phyloP scores from a whole-genome alignment of 345 rosid genomes.

The Acer saccharum region DNA sequence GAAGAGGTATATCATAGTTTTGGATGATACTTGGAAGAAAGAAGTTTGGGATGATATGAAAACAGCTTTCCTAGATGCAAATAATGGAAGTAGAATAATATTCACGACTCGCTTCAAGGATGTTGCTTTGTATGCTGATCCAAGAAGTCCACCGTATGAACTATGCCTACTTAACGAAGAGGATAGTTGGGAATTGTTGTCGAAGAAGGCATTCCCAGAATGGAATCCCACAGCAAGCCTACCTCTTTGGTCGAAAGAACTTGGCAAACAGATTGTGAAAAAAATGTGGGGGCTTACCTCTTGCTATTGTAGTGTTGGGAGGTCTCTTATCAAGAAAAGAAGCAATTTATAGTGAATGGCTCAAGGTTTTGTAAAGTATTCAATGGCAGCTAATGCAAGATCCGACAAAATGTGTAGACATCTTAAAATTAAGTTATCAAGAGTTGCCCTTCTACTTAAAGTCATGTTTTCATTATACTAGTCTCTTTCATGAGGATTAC shows the following conservation, averaged over 20 bases:
- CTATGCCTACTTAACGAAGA: constrained; percentile 20
- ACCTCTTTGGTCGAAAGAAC: constrained; percentile 8
- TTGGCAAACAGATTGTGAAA: constrained; percentile 19
- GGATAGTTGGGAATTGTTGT: constrained; percentile 28
- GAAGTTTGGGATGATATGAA: constrained; percentile 30
- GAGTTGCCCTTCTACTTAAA: constrained; percentile 25
- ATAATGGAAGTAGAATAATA: constrained; percentile 27
- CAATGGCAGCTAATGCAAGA: constrained; percentile 10
- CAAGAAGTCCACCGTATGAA: constrained; percentile 20
- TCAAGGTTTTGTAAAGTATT: constrained; percentile 1
- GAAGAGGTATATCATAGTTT: constrained; percentile 19
- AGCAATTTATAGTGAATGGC: constrained; percentile 16
- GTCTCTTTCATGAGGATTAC: constrained; percentile 22
- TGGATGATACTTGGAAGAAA: constrained; percentile 28
- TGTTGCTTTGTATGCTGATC: constrained; percentile 29
- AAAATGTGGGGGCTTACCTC: constrained; percentile 24
- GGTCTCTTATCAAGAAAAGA: constrained; percentile 21
- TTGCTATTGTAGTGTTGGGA: constrained; percentile 20
- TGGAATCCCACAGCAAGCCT: neutral
- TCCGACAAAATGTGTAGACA: constrained; percentile 9
- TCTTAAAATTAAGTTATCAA: constrained; percentile 18
- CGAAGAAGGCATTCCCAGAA: constrained; percentile 15
- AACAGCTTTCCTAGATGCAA: constrained; percentile 13
- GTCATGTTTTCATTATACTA: constrained; percentile 26
- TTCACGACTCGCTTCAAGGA: constrained; percentile 26